Evolutionary conservation across 179 eudicot genomes (phyloP), one percentile per base, ranked within the genome.

Genomic region (Monotropa hypopitys): DNA sequence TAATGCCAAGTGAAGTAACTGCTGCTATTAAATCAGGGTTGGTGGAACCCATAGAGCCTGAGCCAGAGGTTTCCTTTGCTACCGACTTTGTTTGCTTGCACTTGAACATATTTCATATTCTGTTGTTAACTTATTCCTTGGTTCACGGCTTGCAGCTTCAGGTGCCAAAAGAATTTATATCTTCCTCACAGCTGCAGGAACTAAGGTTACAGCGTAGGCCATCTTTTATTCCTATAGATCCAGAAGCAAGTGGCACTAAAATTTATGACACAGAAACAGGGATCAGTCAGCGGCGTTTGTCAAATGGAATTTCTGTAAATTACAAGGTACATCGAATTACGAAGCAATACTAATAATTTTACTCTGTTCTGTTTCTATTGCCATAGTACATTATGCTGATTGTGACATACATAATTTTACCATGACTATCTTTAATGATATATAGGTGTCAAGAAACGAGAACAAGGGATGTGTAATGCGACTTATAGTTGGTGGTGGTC

Each of bases 381-480:
- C 9, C 33, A 16, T 50, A n/a, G 4, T 8, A 30, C 47, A 23
- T 7, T 35, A 23, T 69, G 53, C 69, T 38, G 12, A 53, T 13
- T 30, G 50, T 23, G 35, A 35, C 75, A 56, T 65, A 43, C 53
- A 21, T 7, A 18, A 11, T 62, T 23, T 70, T n/a, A 72, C 53
- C 50, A 69, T 81, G 51, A 77, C 47, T 23, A 35, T 77, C 54
- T 78, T 78, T 53, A 15, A 40, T 75, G 38, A 51, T 68, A 26
- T 68, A 53, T 72, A 96, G 99, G 89, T 96, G 78, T 89, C 98
- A 10, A 85, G 83, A 61, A 88, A 75, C 78, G 98, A 96, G 87
- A 91, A 89, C 77, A 90, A 83, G 82, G 88, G 97, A 80, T 98
- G 98, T 79, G 99, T 94, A 81, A 96, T 96, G 99, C 90, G 99